Conservation (phyloP, 139 green algal genomes). For the Tetradesmus lagerheimii region DNA sequence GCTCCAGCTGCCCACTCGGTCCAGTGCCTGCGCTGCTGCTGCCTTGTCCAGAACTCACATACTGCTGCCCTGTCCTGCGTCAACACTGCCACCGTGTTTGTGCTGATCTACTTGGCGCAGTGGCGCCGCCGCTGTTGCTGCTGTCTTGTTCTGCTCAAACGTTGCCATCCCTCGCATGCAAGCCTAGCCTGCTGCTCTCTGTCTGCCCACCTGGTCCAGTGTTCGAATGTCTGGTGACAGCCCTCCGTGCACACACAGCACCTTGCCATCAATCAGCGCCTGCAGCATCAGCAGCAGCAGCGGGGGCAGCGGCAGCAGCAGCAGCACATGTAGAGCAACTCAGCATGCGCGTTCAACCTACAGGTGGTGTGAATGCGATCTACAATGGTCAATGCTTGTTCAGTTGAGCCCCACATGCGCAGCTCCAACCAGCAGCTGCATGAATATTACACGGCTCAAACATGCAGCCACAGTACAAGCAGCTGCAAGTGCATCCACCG, state of each 20-base stretch:
- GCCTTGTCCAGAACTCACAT: no score
- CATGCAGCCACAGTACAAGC: not conserved
- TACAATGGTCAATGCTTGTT: no score
- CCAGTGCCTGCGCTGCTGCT: no score
- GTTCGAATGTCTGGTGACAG: slow-evolving; percentile 93
- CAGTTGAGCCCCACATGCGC: no score
- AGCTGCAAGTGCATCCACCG: not conserved
- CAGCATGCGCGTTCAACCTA: not conserved
- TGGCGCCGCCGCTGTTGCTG: no score
- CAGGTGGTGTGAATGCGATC: no score
- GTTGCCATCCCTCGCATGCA: no score
- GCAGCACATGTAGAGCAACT: not conserved
- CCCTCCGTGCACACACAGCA: slow-evolving; percentile 98
- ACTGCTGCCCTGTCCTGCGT: not conserved
- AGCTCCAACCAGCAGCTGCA: not conserved
- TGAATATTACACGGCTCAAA: not conserved
- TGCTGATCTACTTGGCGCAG: no score
- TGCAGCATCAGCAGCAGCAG: slow-evolving; percentile 51
- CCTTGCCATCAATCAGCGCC: slow-evolving; percentile 94
- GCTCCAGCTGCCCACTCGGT: no score
- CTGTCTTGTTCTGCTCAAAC: no score
- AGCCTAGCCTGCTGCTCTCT: no score
- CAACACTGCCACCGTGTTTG: no score
- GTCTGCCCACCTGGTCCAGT: slow-evolving; percentile 88
- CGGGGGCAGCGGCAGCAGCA: not conserved